Base-by-base conservation (phyloP, 1,284 basidiomycete genomes). In the Boletellus deceptivus region DNA sequence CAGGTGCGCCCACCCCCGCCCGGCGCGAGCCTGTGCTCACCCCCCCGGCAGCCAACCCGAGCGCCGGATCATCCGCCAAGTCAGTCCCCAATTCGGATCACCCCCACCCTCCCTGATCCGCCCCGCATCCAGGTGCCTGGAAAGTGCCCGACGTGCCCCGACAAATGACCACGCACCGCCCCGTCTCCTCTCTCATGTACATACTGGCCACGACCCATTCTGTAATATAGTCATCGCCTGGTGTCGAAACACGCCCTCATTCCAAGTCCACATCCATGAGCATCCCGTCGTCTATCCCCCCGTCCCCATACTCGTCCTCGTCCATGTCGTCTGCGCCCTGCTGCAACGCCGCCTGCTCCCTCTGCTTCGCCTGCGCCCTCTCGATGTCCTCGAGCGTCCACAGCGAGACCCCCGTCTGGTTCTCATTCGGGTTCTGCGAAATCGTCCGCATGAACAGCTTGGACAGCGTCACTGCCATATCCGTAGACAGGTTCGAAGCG, bases 401-500 rank as follows among this genome's bases (percentile, higher is more conserved):
- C 39, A 98, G 74, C 37, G 91, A 95, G 43, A 99, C 79, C 0
- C 95, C 94, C 7, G 94, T 97, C 73, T 95, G 87, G 57, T 93
- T 93, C 69, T 96, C 92, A 58, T 94, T 93, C 46, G 89, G 91
- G 59, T 94, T 95, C 71, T 99, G 97, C 9, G 95, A 98, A 68
- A 99, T 99, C 35, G 91, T 89, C 6, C 97, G 84, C 82, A 99
- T 95, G 72, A 99, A 99, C 43, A 94, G 76, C 72, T 98, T 98
- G 51, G 93, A 94, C 53, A 98, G 78, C 4, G 93, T 93, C 53
- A 99, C 76, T 8, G 96, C 96, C 92, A 99, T 98, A 70, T 99
- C 97, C 8, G 95, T 99, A 8, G 97, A 99, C 49, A 99, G 77
- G 71, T 99, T 99, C 10, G 94, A 90, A 35, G 93, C 93, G 0